phyloP scores from a whole-genome alignment of 331 rosid genomes.

The Cydonia oblonga region DNA sequence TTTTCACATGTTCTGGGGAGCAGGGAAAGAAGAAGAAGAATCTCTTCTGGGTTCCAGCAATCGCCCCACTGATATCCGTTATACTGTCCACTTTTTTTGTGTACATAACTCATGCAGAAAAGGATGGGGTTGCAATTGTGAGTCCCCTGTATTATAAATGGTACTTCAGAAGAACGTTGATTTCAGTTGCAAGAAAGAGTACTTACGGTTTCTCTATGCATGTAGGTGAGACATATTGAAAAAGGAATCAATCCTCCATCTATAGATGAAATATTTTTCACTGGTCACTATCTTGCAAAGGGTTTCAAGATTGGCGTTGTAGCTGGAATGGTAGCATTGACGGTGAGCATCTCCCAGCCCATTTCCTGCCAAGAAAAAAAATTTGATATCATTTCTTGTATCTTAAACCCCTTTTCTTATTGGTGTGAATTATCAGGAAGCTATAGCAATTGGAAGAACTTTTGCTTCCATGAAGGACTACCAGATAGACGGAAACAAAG shows the following conservation, averaged over 20 bases:
- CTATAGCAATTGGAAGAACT: constrained; percentile 93
- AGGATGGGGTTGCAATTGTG: constrained; percentile 79
- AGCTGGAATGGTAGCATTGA: constrained; percentile 84
- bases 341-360: constrained; percentile 41
- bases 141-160: constrained; percentile 6
- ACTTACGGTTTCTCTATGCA: constrained; percentile 8
- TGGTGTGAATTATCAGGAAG: constrained; percentile 50
- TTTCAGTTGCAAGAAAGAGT: neutral
- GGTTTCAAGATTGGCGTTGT: constrained; percentile 73
- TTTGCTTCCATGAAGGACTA: constrained; percentile 94
- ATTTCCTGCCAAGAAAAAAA: neutral
- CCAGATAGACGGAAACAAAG: constrained; percentile 92
- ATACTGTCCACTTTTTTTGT: constrained; percentile 72
- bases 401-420: neutral
- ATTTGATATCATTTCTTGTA: constrained; percentile 4
- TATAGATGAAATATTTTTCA: constrained; percentile 44
- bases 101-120: constrained; percentile 77
- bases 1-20: constrained; percentile 13
- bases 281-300: constrained; percentile 55
- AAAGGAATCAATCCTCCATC: constrained; percentile 92
- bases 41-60: constrained; percentile 91
- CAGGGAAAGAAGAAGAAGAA: constrained; percentile 81
- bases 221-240: constrained; percentile 69
- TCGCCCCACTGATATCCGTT: constrained; percentile 78
- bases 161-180: neutral